Evolutionary conservation across 805 yeast species (phyloP).

Genomic region (Phaffomyces thermotolerans): DNA sequence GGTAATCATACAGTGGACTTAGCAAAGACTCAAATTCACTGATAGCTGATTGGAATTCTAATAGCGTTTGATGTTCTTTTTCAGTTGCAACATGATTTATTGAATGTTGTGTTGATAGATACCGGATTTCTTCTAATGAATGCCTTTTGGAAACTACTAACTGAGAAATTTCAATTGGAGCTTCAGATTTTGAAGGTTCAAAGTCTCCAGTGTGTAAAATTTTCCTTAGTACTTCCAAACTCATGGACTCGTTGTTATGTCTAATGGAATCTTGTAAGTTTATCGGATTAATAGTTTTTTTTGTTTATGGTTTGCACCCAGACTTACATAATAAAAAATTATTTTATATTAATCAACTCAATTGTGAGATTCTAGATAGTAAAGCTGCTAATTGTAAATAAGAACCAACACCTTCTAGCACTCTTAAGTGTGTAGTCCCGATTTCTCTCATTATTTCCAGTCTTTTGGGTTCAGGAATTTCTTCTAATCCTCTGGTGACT

Average conservation of each 20-base stretch:
- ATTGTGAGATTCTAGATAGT: constrained; percentile 44
- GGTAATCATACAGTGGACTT: constrained; percentile 45
- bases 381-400: constrained; percentile 82
- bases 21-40: constrained; percentile 21
- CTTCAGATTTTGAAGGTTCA: neutral
- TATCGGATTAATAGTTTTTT: too few species aligned
- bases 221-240: neutral
- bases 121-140: constrained; percentile 7
- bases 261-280: too few species aligned
- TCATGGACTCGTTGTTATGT: neutral
- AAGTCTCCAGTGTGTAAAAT: constrained; percentile 2
- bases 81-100: constrained; percentile 5
- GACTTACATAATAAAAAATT: too few species aligned
- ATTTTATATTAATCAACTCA: neutral
- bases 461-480: constrained; percentile 58
- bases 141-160: constrained; percentile 1
- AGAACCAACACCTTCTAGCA: constrained; percentile 87
- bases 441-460: constrained; percentile 77
- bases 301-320: too few species aligned
- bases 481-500: constrained; percentile 71
- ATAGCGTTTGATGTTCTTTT: constrained; percentile 11
- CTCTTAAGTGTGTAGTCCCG: constrained; percentile 87
- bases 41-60: constrained; percentile 13
- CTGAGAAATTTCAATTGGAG: neutral
- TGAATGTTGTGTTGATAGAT: constrained; percentile 6